A percentile compares a stretch with the other conserved stretches of the same genome.
Conservation (phyloP, 345 rosid genomes). For the Salix koriyanagi region DNA sequence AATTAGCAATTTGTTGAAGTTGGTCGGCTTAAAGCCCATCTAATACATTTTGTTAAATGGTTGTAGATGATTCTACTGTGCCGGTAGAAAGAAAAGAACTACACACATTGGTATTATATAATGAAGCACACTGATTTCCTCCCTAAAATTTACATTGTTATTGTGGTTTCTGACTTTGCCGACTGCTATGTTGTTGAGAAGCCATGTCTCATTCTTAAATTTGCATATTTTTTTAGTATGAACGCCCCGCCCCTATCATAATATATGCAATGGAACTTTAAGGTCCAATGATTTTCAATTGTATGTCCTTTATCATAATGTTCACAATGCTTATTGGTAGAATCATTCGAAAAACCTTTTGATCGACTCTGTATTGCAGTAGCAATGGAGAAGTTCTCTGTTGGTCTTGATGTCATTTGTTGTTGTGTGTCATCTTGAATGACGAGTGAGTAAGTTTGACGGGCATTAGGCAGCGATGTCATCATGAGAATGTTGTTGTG, state of each 20-base stretch:
- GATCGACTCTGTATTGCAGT: background rate
- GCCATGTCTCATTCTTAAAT: too few species aligned
- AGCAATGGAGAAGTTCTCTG: background rate
- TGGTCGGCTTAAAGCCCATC: background rate
- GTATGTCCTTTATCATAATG: background rate
- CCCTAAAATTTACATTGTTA: too few species aligned
- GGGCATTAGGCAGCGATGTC: background rate
- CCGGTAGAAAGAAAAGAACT: too few species aligned
- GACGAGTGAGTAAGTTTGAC: slow-evolving; percentile 2
- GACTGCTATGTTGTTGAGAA: too few species aligned
- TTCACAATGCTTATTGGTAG: background rate
- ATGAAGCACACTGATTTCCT: too few species aligned
- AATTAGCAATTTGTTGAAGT: background rate
- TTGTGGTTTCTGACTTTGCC: too few species aligned
- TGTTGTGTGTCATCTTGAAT: background rate
- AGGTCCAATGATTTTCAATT: background rate
- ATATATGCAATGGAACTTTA: too few species aligned
- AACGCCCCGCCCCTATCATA: too few species aligned
- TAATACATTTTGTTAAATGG: background rate
- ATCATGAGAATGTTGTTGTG: background rate
- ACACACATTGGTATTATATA: too few species aligned
- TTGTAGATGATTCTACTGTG: too few species aligned
- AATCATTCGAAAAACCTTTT: background rate
- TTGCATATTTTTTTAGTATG: too few species aligned
- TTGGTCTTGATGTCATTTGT: background rate